A percentile compares a stretch with the other conserved stretches of the same genome.
Conservation (phyloP, 768 basidiomycete species). For the Tephrocybe sp. region DNA sequence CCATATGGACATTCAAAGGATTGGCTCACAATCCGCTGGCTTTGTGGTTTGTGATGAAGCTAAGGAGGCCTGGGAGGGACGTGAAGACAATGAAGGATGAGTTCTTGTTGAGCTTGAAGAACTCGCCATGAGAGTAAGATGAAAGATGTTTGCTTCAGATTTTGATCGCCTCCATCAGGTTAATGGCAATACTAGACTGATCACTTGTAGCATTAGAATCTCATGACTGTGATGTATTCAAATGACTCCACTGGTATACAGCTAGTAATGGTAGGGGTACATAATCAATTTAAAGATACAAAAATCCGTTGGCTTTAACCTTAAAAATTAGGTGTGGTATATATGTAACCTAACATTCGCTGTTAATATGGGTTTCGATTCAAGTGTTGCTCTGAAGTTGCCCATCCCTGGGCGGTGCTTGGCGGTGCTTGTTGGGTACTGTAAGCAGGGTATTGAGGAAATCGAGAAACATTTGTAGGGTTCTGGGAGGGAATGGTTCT, state of each 20-base stretch:
- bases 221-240: neutral
- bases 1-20: neutral
- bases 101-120: conserved; percentile 14
- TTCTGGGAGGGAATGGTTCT: neutral
- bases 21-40: conserved; percentile 31
- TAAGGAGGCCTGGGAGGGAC: conserved; percentile 9
- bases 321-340: neutral
- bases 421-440: conserved; percentile 8
- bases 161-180: neutral
- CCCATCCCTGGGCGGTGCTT: conserved; percentile 16
- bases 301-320: neutral
- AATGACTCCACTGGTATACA: neutral
- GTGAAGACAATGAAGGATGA: conserved; percentile 15
- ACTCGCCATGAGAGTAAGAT: conserved; percentile 9
- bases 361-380: conserved; percentile 11
- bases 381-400: conserved; percentile 21
- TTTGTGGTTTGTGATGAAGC: conserved; percentile 17
- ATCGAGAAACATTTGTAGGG: conserved; percentile 16
- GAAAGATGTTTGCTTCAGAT: neutral
- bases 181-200: no score
- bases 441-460: conserved; percentile 10
- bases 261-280: neutral
- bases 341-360: neutral
- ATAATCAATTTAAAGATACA: conserved; percentile 6
- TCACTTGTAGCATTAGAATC: no score